Evolutionary conservation across 495 filamentous ascomycete genomes (phyloP).

Genomic region (Glarea lozoyensis): DNA sequence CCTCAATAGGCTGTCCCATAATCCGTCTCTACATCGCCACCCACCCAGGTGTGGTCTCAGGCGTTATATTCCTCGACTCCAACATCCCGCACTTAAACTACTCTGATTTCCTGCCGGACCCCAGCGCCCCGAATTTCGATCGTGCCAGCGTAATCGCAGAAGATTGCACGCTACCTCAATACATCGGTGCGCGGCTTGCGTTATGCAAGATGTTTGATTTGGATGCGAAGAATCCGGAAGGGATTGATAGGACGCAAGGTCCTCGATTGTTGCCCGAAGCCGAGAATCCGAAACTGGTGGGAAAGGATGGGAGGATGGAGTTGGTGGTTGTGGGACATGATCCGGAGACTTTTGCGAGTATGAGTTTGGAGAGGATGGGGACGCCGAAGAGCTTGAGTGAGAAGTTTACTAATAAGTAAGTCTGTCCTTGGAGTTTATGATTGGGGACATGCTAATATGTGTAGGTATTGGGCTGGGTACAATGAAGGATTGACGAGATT

Average conservation of each 20-base stretch:
- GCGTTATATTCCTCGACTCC: constrained; percentile 49
- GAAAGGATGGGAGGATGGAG: constrained; percentile 27
- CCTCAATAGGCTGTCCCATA: constrained; percentile 51
- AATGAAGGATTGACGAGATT: constrained; percentile 46
- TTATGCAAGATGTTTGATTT: constrained; percentile 41
- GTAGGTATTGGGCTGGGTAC: constrained; percentile 45
- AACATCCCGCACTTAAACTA: constrained; percentile 54
- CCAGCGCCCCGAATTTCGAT: constrained; percentile 41
- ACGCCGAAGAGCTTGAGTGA: constrained; percentile 9
- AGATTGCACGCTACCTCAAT: constrained; percentile 33
- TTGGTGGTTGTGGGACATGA: constrained; percentile 55
- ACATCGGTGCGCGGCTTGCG: constrained; percentile 34
- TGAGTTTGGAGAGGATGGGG: constrained; percentile 30
- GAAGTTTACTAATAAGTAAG: constrained; percentile 10
- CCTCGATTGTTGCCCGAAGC: constrained; percentile 38
- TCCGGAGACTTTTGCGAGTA: constrained; percentile 44
- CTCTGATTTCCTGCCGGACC: constrained; percentile 51
- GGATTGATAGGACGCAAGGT: constrained; percentile 42
- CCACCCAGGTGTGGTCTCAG: constrained; percentile 36
- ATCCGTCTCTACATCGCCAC: constrained; percentile 44
- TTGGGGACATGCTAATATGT: constrained; percentile 31
- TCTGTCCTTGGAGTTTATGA: constrained; percentile 23
- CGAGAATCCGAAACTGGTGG: constrained; percentile 37
- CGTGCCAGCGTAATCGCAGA: constrained; percentile 26
- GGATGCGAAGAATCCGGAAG: constrained; percentile 44